These are phyloP conservation scores for Pichia ethanolica DNA, from an alignment of 805 yeast genomes.

Conservation along the genomic window DNA sequence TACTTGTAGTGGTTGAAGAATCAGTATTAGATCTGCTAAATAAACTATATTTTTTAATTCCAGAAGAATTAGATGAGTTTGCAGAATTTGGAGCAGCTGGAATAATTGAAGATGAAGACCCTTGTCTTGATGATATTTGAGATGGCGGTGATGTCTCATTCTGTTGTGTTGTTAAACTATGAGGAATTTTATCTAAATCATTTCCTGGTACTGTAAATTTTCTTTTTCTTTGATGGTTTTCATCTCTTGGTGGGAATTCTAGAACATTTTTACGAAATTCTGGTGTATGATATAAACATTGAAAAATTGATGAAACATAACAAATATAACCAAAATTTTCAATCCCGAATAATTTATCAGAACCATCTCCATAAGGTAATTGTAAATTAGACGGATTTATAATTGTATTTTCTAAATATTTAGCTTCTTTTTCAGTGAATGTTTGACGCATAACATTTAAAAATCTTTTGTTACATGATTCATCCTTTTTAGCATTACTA, in stretches of 20 bases:
- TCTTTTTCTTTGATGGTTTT: slow-evolving; percentile 28
- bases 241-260: slow-evolving; percentile 37
- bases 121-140: background rate
- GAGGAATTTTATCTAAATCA: background rate
- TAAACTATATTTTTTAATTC: background rate
- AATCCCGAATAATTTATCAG: slow-evolving; percentile 66
- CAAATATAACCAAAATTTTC: slow-evolving; percentile 90
- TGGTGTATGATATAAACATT: slow-evolving; percentile 71
- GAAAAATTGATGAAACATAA: slow-evolving; percentile 88
- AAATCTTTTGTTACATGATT: background rate
- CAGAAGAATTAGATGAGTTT: background rate
- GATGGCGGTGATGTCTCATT: background rate
- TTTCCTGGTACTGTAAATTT: slow-evolving; percentile 19
- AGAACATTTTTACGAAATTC: slow-evolving; percentile 56
- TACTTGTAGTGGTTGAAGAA: background rate
- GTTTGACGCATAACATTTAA: background rate
- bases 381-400: slow-evolving; percentile 15
- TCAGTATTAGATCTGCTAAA: slow-evolving; percentile 15
- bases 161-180: background rate
- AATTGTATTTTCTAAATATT: slow-evolving; percentile 17
- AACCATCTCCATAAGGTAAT: slow-evolving; percentile 59
- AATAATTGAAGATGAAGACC: background rate
- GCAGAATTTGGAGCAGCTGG: background rate
- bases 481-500: background rate
- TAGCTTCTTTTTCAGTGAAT: slow-evolving; percentile 15